Conservation (phyloP, 352 stramenopile species). For the Peronosclerospora sorghi region DNA sequence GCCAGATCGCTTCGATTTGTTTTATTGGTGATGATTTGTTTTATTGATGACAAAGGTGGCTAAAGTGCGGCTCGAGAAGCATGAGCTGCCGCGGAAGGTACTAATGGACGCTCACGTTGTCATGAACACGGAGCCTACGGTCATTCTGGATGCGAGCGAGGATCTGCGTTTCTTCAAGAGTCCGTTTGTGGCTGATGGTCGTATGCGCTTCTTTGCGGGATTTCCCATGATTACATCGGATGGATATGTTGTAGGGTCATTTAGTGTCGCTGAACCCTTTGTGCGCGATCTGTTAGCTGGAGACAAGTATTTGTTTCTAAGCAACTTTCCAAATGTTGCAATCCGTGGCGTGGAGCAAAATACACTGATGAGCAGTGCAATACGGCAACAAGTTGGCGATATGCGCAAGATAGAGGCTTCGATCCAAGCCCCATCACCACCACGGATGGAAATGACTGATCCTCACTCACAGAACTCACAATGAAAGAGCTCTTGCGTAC, state of each 20-base stretch:
- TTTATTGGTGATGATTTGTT: not conserved
- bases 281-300: not conserved
- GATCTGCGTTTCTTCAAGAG: slow-evolving; percentile 74
- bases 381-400: slow-evolving; percentile 13
- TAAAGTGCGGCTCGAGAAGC: slow-evolving; percentile 66
- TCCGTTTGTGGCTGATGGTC: slow-evolving; percentile 59
- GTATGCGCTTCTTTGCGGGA: slow-evolving; percentile 74
- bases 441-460: slow-evolving; percentile 25
- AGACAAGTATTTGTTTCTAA: not conserved
- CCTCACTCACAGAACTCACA: not conserved
- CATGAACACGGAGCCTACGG: slow-evolving; percentile 64
- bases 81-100: slow-evolving; percentile 67
- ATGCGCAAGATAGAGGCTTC: slow-evolving; percentile 20
- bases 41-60: slow-evolving; percentile 67
- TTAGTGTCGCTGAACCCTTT: not conserved
- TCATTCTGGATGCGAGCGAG: slow-evolving; percentile 70
- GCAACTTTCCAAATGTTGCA: slow-evolving; percentile 27
- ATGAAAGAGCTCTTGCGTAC: not conserved
- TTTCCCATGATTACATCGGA: slow-evolving; percentile 69
- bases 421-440: slow-evolving; percentile 29
- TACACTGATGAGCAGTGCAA: slow-evolving; percentile 32
- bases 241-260: slow-evolving; percentile 52
- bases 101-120: slow-evolving; percentile 73
- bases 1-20: slow-evolving; percentile 70
- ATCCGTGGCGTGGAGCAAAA: slow-evolving; percentile 76